Evolutionary conservation across 306 rosid genomes (phyloP).

Genomic region (Ceratonia siliqua): DNA sequence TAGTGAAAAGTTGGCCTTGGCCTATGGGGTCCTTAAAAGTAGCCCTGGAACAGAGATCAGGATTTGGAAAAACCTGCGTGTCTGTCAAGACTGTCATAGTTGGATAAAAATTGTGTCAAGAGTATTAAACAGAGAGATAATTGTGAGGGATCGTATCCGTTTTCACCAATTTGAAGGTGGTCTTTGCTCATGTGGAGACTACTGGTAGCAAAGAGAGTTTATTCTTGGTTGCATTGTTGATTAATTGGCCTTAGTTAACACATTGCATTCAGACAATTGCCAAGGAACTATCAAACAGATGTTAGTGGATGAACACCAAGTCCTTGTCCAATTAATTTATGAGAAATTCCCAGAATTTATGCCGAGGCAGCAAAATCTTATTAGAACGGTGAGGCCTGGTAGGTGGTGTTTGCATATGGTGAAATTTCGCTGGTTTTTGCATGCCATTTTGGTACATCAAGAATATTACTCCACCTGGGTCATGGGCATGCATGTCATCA

Average conservation of each 20-base stretch:
- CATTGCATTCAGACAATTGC: not conserved
- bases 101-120: constrained; percentile 58
- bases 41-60: constrained; percentile 66
- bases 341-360: constrained; percentile 6
- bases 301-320: not conserved
- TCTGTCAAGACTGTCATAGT: constrained; percentile 57
- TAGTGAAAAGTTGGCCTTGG: constrained; percentile 79
- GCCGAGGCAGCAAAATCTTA: not conserved
- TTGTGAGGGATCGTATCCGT: constrained; percentile 75
- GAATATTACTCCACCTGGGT: not conserved
- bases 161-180: constrained; percentile 75
- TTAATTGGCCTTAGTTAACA: not conserved
- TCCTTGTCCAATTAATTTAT: constrained; percentile 11
- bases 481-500: not conserved
- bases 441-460: not conserved
- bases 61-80: constrained; percentile 61
- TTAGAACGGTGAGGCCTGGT: not conserved
- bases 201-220: constrained; percentile 54
- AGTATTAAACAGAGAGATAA: constrained; percentile 54
- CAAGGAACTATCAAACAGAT: constrained; percentile 19
- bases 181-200: constrained; percentile 67
- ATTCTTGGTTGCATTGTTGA: constrained; percentile 28
- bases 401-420: not conserved
- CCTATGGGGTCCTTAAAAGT: constrained; percentile 60
- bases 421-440: not conserved